phyloP scores from a whole-genome alignment of 2,329 filamentous ascomycete genomes.

The Hypoxylon sp. region DNA sequence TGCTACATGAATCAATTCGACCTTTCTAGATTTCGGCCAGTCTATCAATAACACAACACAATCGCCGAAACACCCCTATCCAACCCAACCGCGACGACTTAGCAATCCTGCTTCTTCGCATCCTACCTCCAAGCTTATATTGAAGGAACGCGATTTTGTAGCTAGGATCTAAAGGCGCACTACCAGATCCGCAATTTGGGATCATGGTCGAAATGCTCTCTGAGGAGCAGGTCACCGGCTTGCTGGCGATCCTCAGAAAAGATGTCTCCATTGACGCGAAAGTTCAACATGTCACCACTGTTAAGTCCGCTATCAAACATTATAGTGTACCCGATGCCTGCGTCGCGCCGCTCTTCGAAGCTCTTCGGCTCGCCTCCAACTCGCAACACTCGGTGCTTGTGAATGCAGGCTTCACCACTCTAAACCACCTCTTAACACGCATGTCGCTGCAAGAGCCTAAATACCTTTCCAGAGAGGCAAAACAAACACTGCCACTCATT shows the following conservation, averaged over 20 bases:
- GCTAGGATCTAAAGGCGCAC: slow-evolving; percentile 19
- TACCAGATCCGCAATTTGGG: slow-evolving; percentile 50
- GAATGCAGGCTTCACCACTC: slow-evolving; percentile 87
- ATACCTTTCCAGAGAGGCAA: slow-evolving; percentile 77
- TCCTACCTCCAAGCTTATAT: slow-evolving; percentile 3
- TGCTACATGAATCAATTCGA: slow-evolving; percentile 28
- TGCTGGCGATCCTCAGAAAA: slow-evolving; percentile 68
- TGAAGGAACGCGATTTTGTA: slow-evolving; percentile 19
- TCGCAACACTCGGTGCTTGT: slow-evolving; percentile 84
- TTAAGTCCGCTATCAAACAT: slow-evolving; percentile 94
- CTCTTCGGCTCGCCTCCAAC: slow-evolving; percentile 79
- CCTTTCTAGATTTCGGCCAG: slow-evolving; percentile 27
- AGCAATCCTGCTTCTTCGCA: slow-evolving; percentile 10
- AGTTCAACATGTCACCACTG: slow-evolving; percentile 76
- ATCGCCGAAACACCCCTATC: slow-evolving; percentile 18
- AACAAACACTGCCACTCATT: slow-evolving; percentile 79
- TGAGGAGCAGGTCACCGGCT: slow-evolving; percentile 71
- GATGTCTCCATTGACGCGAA: slow-evolving; percentile 80
- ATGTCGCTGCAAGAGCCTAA: slow-evolving; percentile 88
- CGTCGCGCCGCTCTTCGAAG: slow-evolving; percentile 84
- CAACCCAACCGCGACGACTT: slow-evolving; percentile 17
- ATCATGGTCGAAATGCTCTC: slow-evolving; percentile 71
- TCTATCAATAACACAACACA: slow-evolving; percentile 11
- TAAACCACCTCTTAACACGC: slow-evolving; percentile 89
- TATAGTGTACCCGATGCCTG: slow-evolving; percentile 85